These are phyloP conservation scores for Umbelopsis isabellina DNA, from an alignment of 192 early-diverging fungal species.

Conservation along the genomic window DNA sequence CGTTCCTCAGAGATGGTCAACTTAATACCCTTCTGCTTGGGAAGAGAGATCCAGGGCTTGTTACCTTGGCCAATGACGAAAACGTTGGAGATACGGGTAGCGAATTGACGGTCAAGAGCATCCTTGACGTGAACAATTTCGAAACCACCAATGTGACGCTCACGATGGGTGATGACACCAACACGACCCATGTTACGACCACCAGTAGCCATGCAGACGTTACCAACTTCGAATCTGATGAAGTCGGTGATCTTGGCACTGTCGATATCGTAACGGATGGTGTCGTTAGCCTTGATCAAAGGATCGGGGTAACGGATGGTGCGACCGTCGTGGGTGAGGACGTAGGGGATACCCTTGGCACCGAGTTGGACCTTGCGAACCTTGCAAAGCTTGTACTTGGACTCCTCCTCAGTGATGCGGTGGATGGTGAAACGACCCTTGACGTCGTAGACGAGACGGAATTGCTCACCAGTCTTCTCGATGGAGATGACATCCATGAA, in stretches of 20 bases:
- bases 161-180: constrained; percentile 94
- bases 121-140: constrained; percentile 99
- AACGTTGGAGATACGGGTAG: constrained; percentile 97
- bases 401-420: constrained; percentile 97
- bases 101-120: constrained; percentile 90
- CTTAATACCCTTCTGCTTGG: constrained; percentile 99
- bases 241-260: constrained; percentile 89
- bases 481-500: constrained; percentile 96
- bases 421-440: constrained; percentile 99
- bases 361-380: constrained; percentile 95
- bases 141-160: constrained; percentile 97
- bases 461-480: constrained; percentile 98
- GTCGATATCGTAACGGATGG: constrained; percentile 95
- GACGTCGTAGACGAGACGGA: constrained; percentile 99
- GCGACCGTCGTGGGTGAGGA: constrained; percentile 99
- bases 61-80: constrained; percentile 85
- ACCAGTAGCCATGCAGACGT: constrained; percentile 96
- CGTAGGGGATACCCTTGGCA: constrained; percentile 93
- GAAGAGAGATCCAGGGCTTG: constrained; percentile 95
- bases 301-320: constrained; percentile 99
- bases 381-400: constrained; percentile 99
- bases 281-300: constrained; percentile 98
- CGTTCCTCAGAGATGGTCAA: constrained; percentile 99
- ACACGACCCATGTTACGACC: constrained; percentile 99
- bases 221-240: constrained; percentile 98